Evolutionary conservation across 192 early-diverging fungal genomes (phyloP).

Genomic region (Backusella westeae): DNA sequence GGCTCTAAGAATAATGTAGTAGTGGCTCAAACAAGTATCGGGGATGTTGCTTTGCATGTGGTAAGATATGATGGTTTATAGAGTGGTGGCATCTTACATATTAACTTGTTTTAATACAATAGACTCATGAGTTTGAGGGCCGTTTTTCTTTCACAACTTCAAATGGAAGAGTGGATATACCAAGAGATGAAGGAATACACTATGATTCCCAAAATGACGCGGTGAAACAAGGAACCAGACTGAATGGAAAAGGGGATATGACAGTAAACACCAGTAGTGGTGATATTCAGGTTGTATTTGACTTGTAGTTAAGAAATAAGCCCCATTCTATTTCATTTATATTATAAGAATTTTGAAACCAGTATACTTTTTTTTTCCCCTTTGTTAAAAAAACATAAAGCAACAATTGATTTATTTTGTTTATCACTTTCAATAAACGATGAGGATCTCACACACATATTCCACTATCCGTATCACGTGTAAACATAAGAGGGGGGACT

Average conservation of each 20-base stretch:
- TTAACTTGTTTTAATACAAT: not conserved
- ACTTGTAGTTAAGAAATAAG: not conserved
- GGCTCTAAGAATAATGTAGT: not conserved
- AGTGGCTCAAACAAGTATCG: not conserved
- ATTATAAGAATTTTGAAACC: not conserved
- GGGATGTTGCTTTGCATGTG: constrained; percentile 5
- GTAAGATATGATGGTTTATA: not conserved
- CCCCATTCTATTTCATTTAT: not conserved
- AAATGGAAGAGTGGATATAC: not conserved
- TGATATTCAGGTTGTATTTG: constrained; percentile 1
- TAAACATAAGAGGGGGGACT: not conserved
- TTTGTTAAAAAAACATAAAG: not conserved
- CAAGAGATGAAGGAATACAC: not conserved
- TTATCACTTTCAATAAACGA: no score
- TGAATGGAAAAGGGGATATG: not conserved
- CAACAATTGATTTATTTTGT: no score
- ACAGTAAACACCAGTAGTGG: not conserved
- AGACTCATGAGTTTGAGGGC: not conserved
- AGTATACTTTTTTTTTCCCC: not conserved
- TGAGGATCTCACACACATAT: no score
- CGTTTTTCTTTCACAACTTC: not conserved
- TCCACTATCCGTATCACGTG: not conserved
- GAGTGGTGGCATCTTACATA: not conserved
- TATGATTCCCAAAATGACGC: not conserved
- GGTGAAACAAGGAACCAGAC: not conserved